Evolutionary conservation across 257 asterid species (phyloP), one percentile per base, ranked within the genome.

Genomic region (Solanum etuberosum): DNA sequence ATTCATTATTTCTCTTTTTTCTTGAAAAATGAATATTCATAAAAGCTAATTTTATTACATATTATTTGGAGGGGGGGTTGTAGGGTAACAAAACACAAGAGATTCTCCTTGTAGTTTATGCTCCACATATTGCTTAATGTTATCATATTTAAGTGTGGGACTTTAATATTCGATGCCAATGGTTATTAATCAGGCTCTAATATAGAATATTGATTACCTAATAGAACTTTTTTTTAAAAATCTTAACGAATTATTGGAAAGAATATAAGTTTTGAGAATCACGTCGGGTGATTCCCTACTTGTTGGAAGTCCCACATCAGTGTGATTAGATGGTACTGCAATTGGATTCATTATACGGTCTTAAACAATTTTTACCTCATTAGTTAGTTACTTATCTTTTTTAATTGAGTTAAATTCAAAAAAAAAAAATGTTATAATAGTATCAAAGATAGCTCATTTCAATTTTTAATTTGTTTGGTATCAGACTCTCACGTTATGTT

Each of bases 151-250:
- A 20, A 7, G 12, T 15, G 40, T 34, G 40, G 7, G n/a, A 29
- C n/a, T 68, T 68, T 6, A 68, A 15, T 29, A 14, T 34, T 4
- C n/a, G 3, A 68, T 3, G 4, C 2, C 25, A 3, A 7, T 31
- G 9, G 1, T 35, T 68, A 15, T 31, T 70, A 31, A 16, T 31
- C 13, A 0, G 0, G 2, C 3, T 7, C 5, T 9, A 70, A 31
- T 70, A 12, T n/a, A 70, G 0, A 1, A 31, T 31, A 67, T 16
- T 6, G 37, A 67, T 67, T 11, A 67, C 4, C 21, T 21, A 13
- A 5, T 67, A n/a, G n/a, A n/a, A n/a, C n/a, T 4, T 43, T 0
- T 46, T 46, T 13, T 43, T 4, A 0, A 0, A 46, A 46, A 46
- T 46, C 54, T 3, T 15, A 68, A 29, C 7, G 5, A 29, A 29